These are phyloP conservation scores for Kalaharituber pfeilii DNA, from an alignment of 2,329 filamentous ascomycete genomes.

Conservation along the genomic window DNA sequence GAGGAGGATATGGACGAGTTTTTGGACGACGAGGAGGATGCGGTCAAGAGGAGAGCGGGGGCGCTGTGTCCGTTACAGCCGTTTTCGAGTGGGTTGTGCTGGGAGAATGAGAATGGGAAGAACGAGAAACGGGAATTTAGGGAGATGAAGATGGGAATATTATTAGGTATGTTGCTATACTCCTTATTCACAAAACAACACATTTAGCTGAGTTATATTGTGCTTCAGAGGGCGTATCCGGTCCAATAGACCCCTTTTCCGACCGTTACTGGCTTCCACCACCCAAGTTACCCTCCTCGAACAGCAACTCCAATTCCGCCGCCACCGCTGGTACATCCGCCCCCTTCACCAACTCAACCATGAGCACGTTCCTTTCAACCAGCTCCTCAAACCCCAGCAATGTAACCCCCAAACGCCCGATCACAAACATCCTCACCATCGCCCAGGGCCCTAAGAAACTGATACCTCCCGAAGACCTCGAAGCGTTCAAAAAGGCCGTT, in stretches of 20 bases:
- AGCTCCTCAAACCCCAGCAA: not conserved
- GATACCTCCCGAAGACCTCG: constrained; percentile 43
- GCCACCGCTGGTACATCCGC: constrained; percentile 7
- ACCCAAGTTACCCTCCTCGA: too few relatives aligned
- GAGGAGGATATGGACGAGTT: constrained; percentile 63
- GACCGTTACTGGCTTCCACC: constrained; percentile 51
- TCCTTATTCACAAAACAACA: not conserved
- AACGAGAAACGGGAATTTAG: constrained; percentile 36
- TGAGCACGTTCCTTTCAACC: constrained; percentile 22
- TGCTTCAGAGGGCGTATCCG: constrained; percentile 14
- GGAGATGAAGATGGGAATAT: constrained; percentile 55
- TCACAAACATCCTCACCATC: constrained; percentile 6
- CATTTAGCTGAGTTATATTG: constrained; percentile 1
- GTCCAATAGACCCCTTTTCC: constrained; percentile 69
- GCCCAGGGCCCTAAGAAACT: constrained; percentile 21
- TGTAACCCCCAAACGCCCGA: not conserved
- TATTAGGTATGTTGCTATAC: constrained; percentile 40
- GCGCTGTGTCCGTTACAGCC: constrained; percentile 56
- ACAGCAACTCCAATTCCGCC: constrained; percentile 19
- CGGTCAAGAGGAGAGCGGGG: constrained; percentile 42
- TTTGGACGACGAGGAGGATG: constrained; percentile 69
- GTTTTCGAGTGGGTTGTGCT: constrained; percentile 54
- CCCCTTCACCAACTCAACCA: constrained; percentile 7
- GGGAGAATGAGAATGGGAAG: constrained; percentile 44
- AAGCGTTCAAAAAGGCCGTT: constrained; percentile 53